A percentile compares a stretch with the other conserved stretches of the same genome.
These are phyloP conservation scores for Geum urbanum DNA, from an alignment of 306 rosid species.

Conservation along the genomic window DNA sequence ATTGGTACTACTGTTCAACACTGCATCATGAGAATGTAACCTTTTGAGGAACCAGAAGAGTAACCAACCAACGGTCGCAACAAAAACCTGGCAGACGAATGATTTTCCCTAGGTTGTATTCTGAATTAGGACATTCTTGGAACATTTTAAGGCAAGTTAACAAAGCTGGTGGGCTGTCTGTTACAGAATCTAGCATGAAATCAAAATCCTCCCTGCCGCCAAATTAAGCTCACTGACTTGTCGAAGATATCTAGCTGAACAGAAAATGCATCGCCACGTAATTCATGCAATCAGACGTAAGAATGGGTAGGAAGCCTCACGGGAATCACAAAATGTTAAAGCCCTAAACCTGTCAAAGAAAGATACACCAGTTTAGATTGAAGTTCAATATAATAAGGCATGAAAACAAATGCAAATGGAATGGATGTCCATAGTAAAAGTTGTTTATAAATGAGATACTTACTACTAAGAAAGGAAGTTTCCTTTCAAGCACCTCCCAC, in stretches of 20 bases:
- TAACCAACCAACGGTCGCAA: not conserved
- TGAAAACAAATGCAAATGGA: not conserved
- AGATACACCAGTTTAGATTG: constrained; percentile 5
- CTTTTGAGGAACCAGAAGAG: not conserved
- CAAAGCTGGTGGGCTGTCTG: constrained; percentile 29
- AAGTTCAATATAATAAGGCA: not conserved
- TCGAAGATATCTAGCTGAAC: constrained; percentile 17
- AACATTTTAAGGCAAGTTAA: constrained; percentile 36
- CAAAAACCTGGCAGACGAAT: not conserved
- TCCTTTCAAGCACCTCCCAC: constrained; percentile 60
- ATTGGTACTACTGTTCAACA: constrained; percentile 33
- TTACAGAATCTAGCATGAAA: constrained; percentile 29
- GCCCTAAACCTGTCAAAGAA: constrained; percentile 44
- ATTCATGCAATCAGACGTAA: constrained; percentile 28
- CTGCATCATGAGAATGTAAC: constrained; percentile 26
- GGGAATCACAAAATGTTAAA: constrained; percentile 36
- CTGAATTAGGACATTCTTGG: constrained; percentile 35
- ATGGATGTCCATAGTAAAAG: not conserved
- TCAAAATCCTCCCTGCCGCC: constrained; percentile 24
- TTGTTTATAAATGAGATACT: constrained; percentile 25
- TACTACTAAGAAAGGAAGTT: constrained; percentile 36
- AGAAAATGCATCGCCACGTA: constrained; percentile 34
- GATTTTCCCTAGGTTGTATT: constrained; percentile 29
- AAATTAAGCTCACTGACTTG: constrained; percentile 22
- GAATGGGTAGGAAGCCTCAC: constrained; percentile 27